A percentile compares a stretch with the other conserved stretches of the same genome.
Evolutionary conservation across 371 early-diverging fungal species (phyloP).

Genomic region (Mortierella sp.): DNA sequence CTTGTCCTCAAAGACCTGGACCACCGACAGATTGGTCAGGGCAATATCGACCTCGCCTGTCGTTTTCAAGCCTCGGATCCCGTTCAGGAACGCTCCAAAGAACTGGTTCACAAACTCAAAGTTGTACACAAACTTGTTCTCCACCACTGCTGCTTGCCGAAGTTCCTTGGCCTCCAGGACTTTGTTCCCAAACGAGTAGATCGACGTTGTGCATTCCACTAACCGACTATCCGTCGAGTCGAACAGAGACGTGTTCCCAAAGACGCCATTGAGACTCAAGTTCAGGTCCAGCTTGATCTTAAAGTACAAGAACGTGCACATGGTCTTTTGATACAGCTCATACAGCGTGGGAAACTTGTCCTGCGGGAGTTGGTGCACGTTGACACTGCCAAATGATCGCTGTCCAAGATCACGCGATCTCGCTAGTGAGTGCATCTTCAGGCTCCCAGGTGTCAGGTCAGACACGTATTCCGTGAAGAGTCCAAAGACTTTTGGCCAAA

Average conservation of each 20-base stretch:
- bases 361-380: slow-evolving; percentile 36
- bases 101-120: slow-evolving; percentile 72
- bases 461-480: slow-evolving; percentile 41
- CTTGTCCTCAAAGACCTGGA: slow-evolving; percentile 66
- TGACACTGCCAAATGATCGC: slow-evolving; percentile 23
- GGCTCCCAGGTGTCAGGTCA: slow-evolving; percentile 11
- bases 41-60: slow-evolving; percentile 68
- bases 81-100: slow-evolving; percentile 67
- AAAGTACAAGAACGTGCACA: slow-evolving; percentile 44
- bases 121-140: slow-evolving; percentile 62
- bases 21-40: slow-evolving; percentile 63
- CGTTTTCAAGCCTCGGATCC: slow-evolving; percentile 58
- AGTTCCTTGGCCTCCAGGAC: slow-evolving; percentile 72
- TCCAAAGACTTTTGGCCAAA: slow-evolving; percentile 50
- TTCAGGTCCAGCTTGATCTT: slow-evolving; percentile 45
- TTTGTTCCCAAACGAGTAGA: slow-evolving; percentile 72
- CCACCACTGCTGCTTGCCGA: slow-evolving; percentile 59
- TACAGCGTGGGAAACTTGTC: slow-evolving; percentile 43
- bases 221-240: slow-evolving; percentile 63
- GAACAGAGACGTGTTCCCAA: slow-evolving; percentile 59
- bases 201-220: slow-evolving; percentile 72
- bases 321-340: slow-evolving; percentile 43
- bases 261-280: slow-evolving; percentile 32
- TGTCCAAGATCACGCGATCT: slow-evolving; percentile 32
- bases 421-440: slow-evolving; percentile 33